Evolutionary conservation across 768 basidiomycete genomes (phyloP).

Genomic region (Cyclocybe cylindracea): DNA sequence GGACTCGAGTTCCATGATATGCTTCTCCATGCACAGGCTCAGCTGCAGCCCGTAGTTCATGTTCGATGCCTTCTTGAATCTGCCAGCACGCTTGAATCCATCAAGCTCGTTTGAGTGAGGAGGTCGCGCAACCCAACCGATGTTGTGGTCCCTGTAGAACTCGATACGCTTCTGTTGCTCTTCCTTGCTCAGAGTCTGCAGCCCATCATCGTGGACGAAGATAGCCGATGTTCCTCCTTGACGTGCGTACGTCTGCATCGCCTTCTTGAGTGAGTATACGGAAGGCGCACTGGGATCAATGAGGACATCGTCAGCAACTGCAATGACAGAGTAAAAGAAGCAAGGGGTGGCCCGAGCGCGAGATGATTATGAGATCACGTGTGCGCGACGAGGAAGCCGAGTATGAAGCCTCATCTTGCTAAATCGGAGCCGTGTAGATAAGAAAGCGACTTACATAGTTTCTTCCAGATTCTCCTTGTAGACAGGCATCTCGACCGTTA

Average conservation of each 20-base stretch:
- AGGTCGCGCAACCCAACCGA: constrained; percentile 85
- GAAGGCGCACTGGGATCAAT: constrained; percentile 58
- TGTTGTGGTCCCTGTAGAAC: constrained; percentile 77
- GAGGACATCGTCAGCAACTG: constrained; percentile 2
- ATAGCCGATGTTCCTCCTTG: constrained; percentile 84
- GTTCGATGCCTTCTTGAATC: constrained; percentile 91
- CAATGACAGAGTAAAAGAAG: constrained; percentile 3
- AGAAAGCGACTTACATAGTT: constrained; percentile 64
- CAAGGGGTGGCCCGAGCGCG: background rate
- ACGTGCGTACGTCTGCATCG: constrained; percentile 90
- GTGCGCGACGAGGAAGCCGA: background rate
- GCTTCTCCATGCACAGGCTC: constrained; percentile 57
- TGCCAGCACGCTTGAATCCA: constrained; percentile 79
- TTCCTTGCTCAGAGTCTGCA: constrained; percentile 63
- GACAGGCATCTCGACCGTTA: constrained; percentile 83
- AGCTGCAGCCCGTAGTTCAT: constrained; percentile 77
- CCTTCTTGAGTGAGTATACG: constrained; percentile 77
- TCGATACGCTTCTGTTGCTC: constrained; percentile 67
- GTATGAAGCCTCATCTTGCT: background rate
- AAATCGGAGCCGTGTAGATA: constrained; percentile 1
- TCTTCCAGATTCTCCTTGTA: constrained; percentile 85
- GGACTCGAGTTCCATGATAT: constrained; percentile 46
- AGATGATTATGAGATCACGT: background rate
- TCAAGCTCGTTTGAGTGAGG: constrained; percentile 59
- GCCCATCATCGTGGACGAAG: constrained; percentile 82